Conservation (phyloP, 2,329 filamentous ascomycete genomes). For the Fusarium humuli region DNA sequence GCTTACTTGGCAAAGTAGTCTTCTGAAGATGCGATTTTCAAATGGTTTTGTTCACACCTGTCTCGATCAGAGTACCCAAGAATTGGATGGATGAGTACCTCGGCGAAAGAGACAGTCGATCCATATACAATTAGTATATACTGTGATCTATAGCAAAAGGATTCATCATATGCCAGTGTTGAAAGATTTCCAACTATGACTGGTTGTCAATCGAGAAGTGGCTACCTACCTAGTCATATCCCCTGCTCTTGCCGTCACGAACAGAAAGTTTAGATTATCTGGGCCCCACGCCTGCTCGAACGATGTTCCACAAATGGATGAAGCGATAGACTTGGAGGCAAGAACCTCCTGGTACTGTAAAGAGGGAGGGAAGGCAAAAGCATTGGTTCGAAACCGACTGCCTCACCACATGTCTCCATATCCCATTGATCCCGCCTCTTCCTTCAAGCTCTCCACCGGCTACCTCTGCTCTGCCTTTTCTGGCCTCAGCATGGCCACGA, state of each 20-base stretch:
- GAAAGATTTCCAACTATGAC: not conserved
- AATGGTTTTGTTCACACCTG: not conserved
- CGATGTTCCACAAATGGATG: not conserved
- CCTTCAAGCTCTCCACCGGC: not conserved
- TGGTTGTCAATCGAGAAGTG: not conserved
- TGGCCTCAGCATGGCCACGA: not conserved
- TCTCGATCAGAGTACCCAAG: not conserved
- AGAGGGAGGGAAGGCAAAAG: not conserved
- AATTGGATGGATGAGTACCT: not conserved
- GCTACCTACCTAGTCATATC: not conserved
- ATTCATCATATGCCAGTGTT: not conserved
- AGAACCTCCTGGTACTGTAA: not conserved
- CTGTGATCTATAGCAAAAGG: not conserved
- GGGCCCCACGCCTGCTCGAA: conserved; percentile 7
- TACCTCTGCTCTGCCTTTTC: not conserved
- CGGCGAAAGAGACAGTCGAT: not conserved
- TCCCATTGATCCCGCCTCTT: not conserved
- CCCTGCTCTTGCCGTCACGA: not conserved
- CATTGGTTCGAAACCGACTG: not conserved
- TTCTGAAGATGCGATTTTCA: not conserved
- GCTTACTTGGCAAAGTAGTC: too few relatives aligned
- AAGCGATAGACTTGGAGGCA: not conserved
- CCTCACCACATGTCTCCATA: not conserved
- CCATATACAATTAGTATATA: not conserved
- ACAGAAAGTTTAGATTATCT: not conserved